Percentiles rank a stretch among this genome's conserved stretches.
Conservation (phyloP, 768 basidiomycete genomes). For the Tylopilus felleus region DNA sequence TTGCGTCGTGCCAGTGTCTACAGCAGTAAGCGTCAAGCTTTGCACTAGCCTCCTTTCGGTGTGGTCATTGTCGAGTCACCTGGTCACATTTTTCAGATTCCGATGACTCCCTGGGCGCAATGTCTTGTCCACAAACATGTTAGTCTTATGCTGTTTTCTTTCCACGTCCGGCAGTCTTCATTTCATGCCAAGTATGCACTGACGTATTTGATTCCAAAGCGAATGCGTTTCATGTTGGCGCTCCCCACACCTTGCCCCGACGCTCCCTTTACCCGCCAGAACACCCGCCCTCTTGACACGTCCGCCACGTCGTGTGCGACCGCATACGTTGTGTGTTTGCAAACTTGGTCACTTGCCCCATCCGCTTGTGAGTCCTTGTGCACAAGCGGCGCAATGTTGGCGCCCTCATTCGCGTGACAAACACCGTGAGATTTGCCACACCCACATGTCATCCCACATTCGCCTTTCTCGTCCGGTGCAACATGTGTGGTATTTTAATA, state of each 20-base stretch:
- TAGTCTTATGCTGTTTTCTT: constrained; percentile 4
- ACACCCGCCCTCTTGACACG: constrained; percentile 4
- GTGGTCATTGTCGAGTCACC: constrained; percentile 5
- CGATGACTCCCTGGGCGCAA: constrained; percentile 12
- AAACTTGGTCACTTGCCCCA: constrained; percentile 4
- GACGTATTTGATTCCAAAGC: constrained; percentile 16
- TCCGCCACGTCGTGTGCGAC: constrained; percentile 1
- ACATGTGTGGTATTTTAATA: constrained; percentile 2
- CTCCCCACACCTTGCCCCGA: constrained; percentile 23
- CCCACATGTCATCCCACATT: constrained; percentile 1
- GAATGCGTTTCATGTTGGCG: constrained; percentile 23
- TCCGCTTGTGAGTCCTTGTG: not conserved
- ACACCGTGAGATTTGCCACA: not conserved
- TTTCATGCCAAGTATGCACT: constrained; percentile 7
- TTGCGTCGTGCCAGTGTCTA: not conserved
- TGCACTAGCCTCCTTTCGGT: not conserved
- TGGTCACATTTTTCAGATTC: constrained; percentile 6
- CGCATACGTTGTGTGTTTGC: not conserved
- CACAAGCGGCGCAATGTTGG: not conserved
- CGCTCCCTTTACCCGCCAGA: constrained; percentile 19
- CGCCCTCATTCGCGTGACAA: not conserved
- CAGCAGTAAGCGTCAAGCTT: not conserved
- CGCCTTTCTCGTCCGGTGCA: not conserved
- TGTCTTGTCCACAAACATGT: constrained; percentile 5
- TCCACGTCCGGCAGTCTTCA: constrained; percentile 4